Percentiles rank a stretch among this genome's conserved stretches.
Conservation (phyloP, 2,329 filamentous ascomycete genomes). For the Fusarium sororula region DNA sequence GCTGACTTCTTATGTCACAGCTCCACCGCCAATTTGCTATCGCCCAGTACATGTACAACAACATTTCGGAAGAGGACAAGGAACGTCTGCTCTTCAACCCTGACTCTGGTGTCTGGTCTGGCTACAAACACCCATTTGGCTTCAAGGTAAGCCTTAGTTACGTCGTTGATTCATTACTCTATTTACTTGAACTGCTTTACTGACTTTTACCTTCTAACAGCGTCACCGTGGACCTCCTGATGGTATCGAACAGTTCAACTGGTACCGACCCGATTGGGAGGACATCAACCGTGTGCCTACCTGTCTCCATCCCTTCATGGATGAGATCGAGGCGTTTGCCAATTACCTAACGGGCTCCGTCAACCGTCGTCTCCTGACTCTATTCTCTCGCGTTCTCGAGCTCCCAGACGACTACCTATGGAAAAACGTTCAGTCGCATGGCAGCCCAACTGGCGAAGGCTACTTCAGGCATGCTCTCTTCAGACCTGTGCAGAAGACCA, state of each 20-base stretch:
- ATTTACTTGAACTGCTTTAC: not conserved
- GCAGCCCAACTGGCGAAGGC: constrained; percentile 32
- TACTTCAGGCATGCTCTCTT: constrained; percentile 35
- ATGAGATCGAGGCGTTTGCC: constrained; percentile 31
- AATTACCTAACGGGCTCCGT: constrained; percentile 33
- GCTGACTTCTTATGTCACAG: constrained; percentile 34
- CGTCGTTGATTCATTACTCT: rapidly evolving
- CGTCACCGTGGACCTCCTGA: constrained; percentile 54
- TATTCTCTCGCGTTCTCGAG: constrained; percentile 34
- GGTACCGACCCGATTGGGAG: constrained; percentile 58
- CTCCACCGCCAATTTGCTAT: constrained; percentile 61
- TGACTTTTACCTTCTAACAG: constrained; percentile 22
- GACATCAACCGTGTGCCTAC: constrained; percentile 53
- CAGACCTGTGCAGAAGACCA: constrained; percentile 28
- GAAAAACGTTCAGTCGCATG: constrained; percentile 35
- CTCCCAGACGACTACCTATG: constrained; percentile 34
- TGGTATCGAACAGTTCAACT: constrained; percentile 65
- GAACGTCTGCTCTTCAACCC: constrained; percentile 57
- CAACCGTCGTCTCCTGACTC: constrained; percentile 33
- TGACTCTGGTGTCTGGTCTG: constrained; percentile 56
- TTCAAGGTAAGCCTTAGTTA: constrained; percentile 46
- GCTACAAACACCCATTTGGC: constrained; percentile 59
- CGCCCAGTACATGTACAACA: constrained; percentile 59
- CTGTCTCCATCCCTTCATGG: constrained; percentile 52
- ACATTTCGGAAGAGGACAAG: constrained; percentile 61